phyloP scores from a whole-genome alignment of 169 alveolate species.

The Gregarina niphandrodes region DNA sequence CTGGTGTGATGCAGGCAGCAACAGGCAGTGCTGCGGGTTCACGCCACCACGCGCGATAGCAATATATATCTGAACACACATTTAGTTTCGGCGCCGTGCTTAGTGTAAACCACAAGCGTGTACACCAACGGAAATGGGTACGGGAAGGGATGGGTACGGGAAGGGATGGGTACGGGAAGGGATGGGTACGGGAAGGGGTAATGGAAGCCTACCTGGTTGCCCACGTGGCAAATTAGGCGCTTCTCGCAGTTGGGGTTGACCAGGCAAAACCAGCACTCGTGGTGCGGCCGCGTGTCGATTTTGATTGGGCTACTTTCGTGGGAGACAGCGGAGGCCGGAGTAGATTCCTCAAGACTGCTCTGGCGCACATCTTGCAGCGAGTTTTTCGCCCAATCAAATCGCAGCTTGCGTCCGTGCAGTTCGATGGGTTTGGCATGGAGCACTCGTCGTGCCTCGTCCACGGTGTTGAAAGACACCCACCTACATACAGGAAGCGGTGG shows the following conservation, averaged over 20 bases:
- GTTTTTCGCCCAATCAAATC: no score
- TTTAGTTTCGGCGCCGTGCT: not conserved
- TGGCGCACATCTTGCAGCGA: no score
- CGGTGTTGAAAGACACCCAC: no score
- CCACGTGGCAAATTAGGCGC: slow-evolving; percentile 12
- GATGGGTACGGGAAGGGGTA: not conserved
- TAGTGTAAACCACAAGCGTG: not conserved
- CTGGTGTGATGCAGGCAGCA: slow-evolving; percentile 17
- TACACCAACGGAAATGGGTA: not conserved
- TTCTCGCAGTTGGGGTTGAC: slow-evolving; percentile 22
- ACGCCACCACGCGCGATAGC: slow-evolving; percentile 22
- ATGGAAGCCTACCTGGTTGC: not conserved
- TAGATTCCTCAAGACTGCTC: no score
- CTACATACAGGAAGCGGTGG: no score
- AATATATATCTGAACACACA: slow-evolving; percentile 3
- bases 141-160: not conserved
- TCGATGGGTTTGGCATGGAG: no score
- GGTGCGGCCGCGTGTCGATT: no score
- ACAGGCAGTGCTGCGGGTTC: slow-evolving; percentile 8
- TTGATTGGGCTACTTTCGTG: no score
- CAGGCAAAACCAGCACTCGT: slow-evolving; percentile 28
- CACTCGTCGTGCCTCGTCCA: no score
- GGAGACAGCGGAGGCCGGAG: no score
- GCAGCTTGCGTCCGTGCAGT: no score
- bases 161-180: not conserved